Evolutionary conservation across 202 grass and related monocot genomes (phyloP).

Genomic region (Miscanthus sacchariflorus): DNA sequence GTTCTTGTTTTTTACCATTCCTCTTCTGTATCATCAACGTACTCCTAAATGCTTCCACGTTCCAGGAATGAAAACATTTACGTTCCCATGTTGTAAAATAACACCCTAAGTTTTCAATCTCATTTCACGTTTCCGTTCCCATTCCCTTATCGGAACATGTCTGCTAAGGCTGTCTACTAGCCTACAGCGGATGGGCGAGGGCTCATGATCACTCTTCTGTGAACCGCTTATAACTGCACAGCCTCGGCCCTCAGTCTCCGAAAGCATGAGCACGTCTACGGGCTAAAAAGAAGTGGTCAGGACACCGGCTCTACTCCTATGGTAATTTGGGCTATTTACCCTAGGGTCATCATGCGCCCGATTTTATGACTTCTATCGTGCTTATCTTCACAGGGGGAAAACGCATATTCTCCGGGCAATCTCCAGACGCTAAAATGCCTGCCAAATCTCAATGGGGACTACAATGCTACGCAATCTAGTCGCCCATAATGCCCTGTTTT

Average conservation of each 20-base stretch:
- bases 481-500: neutral
- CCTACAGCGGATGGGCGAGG: too few species aligned
- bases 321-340: neutral
- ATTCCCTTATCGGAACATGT: too few species aligned
- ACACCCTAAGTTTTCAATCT: too few species aligned
- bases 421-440: neutral
- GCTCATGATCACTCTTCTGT: too few species aligned
- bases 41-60: too few species aligned
- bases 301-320: neutral
- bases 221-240: too few species aligned
- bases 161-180: too few species aligned
- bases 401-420: neutral
- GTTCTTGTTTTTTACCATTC: too few species aligned
- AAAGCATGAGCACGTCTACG: neutral
- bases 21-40: neutral
- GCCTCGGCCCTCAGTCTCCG: too few species aligned
- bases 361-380: neutral
- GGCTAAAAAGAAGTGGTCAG: neutral
- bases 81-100: too few species aligned
- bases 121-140: too few species aligned
- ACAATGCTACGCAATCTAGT: neutral
- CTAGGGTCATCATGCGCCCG: neutral
- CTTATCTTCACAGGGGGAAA: slow-evolving; percentile 17
- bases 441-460: neutral
- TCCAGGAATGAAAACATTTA: too few species aligned